A percentile compares a stretch with the other conserved stretches of the same genome.
Evolutionary conservation across 1,284 basidiomycete species (phyloP).

Genomic region (Ganoderma resinaceum): DNA sequence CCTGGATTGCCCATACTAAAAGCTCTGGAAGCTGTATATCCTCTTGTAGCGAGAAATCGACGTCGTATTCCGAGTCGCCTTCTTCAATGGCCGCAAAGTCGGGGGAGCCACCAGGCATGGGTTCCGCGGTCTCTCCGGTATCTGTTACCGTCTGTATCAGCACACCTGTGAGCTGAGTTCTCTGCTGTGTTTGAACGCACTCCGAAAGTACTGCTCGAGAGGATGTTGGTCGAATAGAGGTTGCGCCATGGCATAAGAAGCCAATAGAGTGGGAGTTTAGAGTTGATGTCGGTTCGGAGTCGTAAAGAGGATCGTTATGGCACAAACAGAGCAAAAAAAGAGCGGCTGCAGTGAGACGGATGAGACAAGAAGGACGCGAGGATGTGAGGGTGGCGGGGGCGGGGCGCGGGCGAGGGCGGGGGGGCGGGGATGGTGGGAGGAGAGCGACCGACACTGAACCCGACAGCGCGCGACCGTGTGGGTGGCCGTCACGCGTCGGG

Average conservation of each 20-base stretch:
- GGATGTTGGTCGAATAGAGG: conserved; percentile 81
- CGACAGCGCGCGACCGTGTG: not conserved
- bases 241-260: conserved; percentile 65
- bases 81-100: conserved; percentile 33
- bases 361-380: conserved; percentile 26
- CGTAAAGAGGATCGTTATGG: conserved; percentile 31
- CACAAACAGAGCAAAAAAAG: conserved; percentile 27
- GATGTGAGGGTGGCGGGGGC: conserved; percentile 11
- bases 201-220: conserved; percentile 74
- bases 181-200: conserved; percentile 46
- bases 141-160: conserved; percentile 43
- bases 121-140: conserved; percentile 55
- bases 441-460: conserved; percentile 6
- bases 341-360: conserved; percentile 29
- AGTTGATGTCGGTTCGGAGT: conserved; percentile 14
- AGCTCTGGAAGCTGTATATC: conserved; percentile 22
- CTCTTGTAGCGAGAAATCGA: conserved; percentile 2
- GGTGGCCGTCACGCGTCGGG: not conserved
- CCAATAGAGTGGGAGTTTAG: conserved; percentile 9
- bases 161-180: too few relatives aligned
- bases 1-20: conserved; percentile 25
- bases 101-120: conserved; percentile 34
- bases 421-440: conserved; percentile 11
- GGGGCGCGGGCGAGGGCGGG: conserved; percentile 7
- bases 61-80: conserved; percentile 13